Percentiles rank a stretch among this genome's conserved stretches.
Evolutionary conservation across 352 stramenopile species (phyloP).

Genomic region (Globisporangium alternatum): DNA sequence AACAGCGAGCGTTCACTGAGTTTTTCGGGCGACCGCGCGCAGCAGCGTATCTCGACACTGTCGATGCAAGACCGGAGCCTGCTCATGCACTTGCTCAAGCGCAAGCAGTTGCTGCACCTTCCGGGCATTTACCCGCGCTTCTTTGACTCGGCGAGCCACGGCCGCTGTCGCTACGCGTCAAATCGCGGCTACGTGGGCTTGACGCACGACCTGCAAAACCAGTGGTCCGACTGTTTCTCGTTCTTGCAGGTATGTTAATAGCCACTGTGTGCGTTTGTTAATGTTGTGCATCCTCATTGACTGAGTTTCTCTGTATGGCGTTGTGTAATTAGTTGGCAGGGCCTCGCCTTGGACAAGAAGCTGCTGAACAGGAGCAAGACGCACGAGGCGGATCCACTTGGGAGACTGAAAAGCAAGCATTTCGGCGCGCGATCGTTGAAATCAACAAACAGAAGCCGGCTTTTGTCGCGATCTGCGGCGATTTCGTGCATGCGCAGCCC

Average conservation of each 20-base stretch:
- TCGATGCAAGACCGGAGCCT: slow-evolving; percentile 29
- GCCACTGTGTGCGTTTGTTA: not conserved
- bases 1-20: slow-evolving; percentile 23
- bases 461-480: slow-evolving; percentile 69
- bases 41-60: slow-evolving; percentile 39
- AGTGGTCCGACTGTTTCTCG: slow-evolving; percentile 61
- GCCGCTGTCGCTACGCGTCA: slow-evolving; percentile 57
- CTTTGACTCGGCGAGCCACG: slow-evolving; percentile 41
- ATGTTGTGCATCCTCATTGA: not conserved
- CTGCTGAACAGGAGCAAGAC: slow-evolving; percentile 32
- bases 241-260: slow-evolving; percentile 54
- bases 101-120: slow-evolving; percentile 69
- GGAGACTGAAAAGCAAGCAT: slow-evolving; percentile 35
- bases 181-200: slow-evolving; percentile 59
- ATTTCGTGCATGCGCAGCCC: slow-evolving; percentile 45
- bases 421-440: slow-evolving; percentile 39
- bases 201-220: slow-evolving; percentile 71
- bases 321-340: slow-evolving; percentile 41
- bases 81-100: slow-evolving; percentile 79
- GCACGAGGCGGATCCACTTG: slow-evolving; percentile 42
- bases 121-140: slow-evolving; percentile 73
- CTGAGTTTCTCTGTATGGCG: not conserved
- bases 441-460: slow-evolving; percentile 52
- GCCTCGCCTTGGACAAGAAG: slow-evolving; percentile 36
- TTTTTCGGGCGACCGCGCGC: slow-evolving; percentile 30